Evolutionary conservation across 495 filamentous ascomycete species (phyloP), one percentile per base, ranked within the genome.

Genomic region (Evansstolkia leycettana): DNA sequence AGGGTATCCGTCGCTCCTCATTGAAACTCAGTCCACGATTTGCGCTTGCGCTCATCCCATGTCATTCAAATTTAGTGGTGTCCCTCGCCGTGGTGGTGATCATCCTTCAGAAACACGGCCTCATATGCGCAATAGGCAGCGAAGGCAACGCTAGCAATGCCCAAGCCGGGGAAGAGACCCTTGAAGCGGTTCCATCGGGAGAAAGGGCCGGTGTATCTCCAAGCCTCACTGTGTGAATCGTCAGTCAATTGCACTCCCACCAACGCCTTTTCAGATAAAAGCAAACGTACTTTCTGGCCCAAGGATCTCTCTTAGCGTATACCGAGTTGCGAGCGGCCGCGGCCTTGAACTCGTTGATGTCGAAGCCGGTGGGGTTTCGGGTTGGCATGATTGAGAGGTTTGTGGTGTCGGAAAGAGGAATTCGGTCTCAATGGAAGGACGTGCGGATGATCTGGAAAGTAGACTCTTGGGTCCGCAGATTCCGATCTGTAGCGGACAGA

Each of bases 161-260:
- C 92, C 33, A 98, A 65, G 32, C 90, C 90, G 18, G 90, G 90
- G 60, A 98, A 81, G 36, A 76, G 64, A 37, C 74, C 65, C 60
- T 74, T 82, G 68, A 94, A 93, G 15, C 90, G 83, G 65, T 92
- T 89, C 57, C 61, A 82, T 35, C 89, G 74, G 38, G 76, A 78
- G 71, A 95, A 96, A 28, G 76, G 80, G 45, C 88, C 92, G 31
- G 75, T 76, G 66, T 92, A 95, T 48, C 90, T 77, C 90, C 90
- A 98, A 54, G 81, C 67, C 62, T 98, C 90, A 42, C 90, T 98
- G 56, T 15, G 31, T 29, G 33, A 27, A 19, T 5, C 11, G 30
- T 58, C 32, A 51, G 48, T 13, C 17, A 7, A 41, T 36, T 31
- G 10, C 9, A n/a, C n/a, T n/a, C n/a, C 20, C 20, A 23, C 20